Evolutionary conservation across 345 rosid genomes (phyloP), one percentile per base, ranked within the genome.

Genomic region (thale cress (Arabidopsis thaliana)): DNA sequence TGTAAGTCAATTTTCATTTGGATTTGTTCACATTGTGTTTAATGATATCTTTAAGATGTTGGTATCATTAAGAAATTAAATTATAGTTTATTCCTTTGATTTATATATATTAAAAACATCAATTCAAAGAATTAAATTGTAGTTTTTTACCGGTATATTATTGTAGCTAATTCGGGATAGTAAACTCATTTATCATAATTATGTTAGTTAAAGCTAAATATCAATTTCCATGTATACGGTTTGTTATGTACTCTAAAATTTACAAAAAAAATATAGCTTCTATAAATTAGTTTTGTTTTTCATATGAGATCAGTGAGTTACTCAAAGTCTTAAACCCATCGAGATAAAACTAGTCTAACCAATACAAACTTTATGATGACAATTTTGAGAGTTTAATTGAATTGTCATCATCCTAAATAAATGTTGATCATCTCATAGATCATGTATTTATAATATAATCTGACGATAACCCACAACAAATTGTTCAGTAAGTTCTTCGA

Each of bases 21-120:
- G 57, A 59, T 46, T 23, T 71, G 75, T 59, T 59, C 74, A 46
- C 66, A 70, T 46, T 23, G 2, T 46, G 24, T 23, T 70, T 45
- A 58, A 34, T 9, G 14, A 23, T 45, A 58, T 59, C 23, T 58
- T 32, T 3, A 69, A 28, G 5, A 14, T 28, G 22, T 69, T 56
- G 53, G 16, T 56, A 25, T 40, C n/a, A 28, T 28, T 28, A 28
- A 28, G 32, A 28, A 28, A 28, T 28, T 4, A 28, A 2, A 28
- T 28, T 4, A 2, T 28, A 28, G 3, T 36, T 3, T 53, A 53
- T 25, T 52, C 37, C 36, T 32, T 25, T 25, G 49, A 53, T 23
- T 3, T 49, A 22, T 22, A 22, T 22, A 38, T 4, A 12, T 10
- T 23, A 14, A 13, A 34, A 52, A 38, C 45, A 8, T 52, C 37